Evolutionary conservation across 805 yeast species (phyloP).

Genomic region (Tetrapisispora namnaoensis): DNA sequence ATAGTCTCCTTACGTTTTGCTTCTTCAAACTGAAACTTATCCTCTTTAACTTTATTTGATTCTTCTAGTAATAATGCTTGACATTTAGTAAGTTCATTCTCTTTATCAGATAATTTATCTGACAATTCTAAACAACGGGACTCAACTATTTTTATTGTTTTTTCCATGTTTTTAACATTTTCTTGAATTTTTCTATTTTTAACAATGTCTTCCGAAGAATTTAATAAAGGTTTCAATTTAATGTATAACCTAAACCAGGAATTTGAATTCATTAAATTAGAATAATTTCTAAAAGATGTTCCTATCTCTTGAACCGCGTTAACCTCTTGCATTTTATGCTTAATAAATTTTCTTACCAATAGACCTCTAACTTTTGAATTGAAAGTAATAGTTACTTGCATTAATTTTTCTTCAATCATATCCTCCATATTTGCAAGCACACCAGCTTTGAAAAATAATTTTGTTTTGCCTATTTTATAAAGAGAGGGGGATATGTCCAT

Average conservation of each 20-base stretch:
- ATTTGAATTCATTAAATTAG: slow-evolving; percentile 41
- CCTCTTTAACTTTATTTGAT: slow-evolving; percentile 35
- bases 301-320: slow-evolving; percentile 66
- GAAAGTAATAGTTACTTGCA: slow-evolving; percentile 44
- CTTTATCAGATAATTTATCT: slow-evolving; percentile 18
- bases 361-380: slow-evolving; percentile 61
- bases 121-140: slow-evolving; percentile 24
- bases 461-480: slow-evolving; percentile 86
- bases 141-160: slow-evolving; percentile 33
- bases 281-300: slow-evolving; percentile 46
- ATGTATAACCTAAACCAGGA: slow-evolving; percentile 76
- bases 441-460: slow-evolving; percentile 93
- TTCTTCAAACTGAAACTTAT: slow-evolving; percentile 37
- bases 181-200: slow-evolving; percentile 50
- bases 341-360: slow-evolving; percentile 41
- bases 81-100: slow-evolving; percentile 25
- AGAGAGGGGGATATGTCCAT: slow-evolving; percentile 62
- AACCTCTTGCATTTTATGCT: slow-evolving; percentile 42
- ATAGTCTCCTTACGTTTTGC: slow-evolving; percentile 35
- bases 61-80: slow-evolving; percentile 32
- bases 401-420: slow-evolving; percentile 56
- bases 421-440: slow-evolving; percentile 84
- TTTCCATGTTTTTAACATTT: slow-evolving; percentile 43
- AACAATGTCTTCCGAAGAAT: slow-evolving; percentile 49
- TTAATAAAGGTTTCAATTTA: slow-evolving; percentile 65